Evolutionary conservation across 2,329 filamentous ascomycete species (phyloP).

Genomic region (Nigrospora sphaerica): DNA sequence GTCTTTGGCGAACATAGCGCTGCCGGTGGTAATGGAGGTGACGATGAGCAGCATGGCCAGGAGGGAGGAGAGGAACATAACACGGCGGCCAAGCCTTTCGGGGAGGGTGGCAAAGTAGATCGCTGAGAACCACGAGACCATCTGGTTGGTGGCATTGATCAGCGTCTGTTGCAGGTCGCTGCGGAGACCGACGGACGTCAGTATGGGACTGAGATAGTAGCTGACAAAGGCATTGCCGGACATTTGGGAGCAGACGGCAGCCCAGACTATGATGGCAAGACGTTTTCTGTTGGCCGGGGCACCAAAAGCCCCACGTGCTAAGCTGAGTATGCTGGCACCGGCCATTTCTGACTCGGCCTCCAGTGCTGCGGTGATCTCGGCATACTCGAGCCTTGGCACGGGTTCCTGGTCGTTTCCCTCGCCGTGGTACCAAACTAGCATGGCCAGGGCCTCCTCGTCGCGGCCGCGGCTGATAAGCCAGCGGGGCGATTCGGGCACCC

Average conservation of each 20-base stretch:
- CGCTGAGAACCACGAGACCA: slow-evolving; percentile 3
- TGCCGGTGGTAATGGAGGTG: slow-evolving; percentile 5
- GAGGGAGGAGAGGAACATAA: slow-evolving; percentile 13
- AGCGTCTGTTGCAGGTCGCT: slow-evolving; percentile 20
- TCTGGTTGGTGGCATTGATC: slow-evolving; percentile 23
- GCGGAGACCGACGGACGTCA: slow-evolving; percentile 23
- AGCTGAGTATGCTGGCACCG: too few relatives aligned
- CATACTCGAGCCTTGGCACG: background rate
- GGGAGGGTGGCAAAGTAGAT: slow-evolving; percentile 3
- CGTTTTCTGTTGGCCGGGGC: too few relatives aligned
- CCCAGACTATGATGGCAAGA: too few relatives aligned
- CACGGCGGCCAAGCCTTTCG: slow-evolving; percentile 9
- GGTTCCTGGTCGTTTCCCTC: slow-evolving; percentile 22
- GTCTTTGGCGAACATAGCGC: slow-evolving; percentile 5
- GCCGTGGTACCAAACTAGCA: too few relatives aligned
- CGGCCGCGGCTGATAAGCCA: too few relatives aligned
- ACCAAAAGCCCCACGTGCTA: too few relatives aligned
- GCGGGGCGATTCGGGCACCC: too few relatives aligned
- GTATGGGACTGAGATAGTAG: slow-evolving; percentile 25
- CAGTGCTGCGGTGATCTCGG: too few relatives aligned
- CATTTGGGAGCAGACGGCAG: too few relatives aligned
- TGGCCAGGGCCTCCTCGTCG: too few relatives aligned
- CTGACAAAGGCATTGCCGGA: slow-evolving; percentile 15
- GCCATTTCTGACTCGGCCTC: too few relatives aligned
- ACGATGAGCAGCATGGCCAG: slow-evolving; percentile 9